Evolutionary conservation across 495 filamentous ascomycete species (phyloP).

Genomic region (Hypomontagnella monticulosa): DNA sequence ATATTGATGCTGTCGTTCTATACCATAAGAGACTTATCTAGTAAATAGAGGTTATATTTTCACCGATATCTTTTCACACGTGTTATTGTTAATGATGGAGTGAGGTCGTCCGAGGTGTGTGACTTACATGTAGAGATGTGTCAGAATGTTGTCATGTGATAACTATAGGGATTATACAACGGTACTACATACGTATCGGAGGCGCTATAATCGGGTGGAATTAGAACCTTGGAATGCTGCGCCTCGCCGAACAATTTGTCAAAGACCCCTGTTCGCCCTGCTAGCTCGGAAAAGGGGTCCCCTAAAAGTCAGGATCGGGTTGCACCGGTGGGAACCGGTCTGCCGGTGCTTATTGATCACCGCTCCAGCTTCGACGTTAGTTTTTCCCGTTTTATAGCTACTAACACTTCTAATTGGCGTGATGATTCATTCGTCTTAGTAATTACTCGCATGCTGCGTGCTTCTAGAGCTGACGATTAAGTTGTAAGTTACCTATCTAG

Average conservation of each 20-base stretch:
- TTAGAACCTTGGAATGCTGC: too few relatives aligned
- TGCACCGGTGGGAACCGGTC: constrained; percentile 3
- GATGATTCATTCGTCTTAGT: constrained; percentile 21
- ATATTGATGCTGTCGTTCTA: too few relatives aligned
- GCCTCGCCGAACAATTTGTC: constrained; percentile 8
- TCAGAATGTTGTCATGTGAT: too few relatives aligned
- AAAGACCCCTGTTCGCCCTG: constrained; percentile 7
- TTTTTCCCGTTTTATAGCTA: neutral
- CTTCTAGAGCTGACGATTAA: neutral
- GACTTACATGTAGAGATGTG: too few relatives aligned
- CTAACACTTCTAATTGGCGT: neutral
- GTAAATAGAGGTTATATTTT: too few relatives aligned
- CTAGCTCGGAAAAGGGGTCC: constrained; percentile 1
- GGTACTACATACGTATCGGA: too few relatives aligned
- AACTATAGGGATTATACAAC: too few relatives aligned
- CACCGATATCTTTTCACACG: too few relatives aligned
- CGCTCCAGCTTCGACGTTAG: constrained; percentile 4
- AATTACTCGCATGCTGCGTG: constrained; percentile 7
- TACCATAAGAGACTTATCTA: too few relatives aligned
- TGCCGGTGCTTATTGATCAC: constrained; percentile 31
- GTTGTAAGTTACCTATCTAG: constrained; percentile 10
- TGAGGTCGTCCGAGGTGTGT: too few relatives aligned
- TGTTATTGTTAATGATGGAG: too few relatives aligned
- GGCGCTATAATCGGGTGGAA: too few relatives aligned
- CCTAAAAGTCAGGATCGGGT: neutral